Evolutionary conservation across 129 eudicot genomes (phyloP).

Genomic region (Cynara cardunculus): DNA sequence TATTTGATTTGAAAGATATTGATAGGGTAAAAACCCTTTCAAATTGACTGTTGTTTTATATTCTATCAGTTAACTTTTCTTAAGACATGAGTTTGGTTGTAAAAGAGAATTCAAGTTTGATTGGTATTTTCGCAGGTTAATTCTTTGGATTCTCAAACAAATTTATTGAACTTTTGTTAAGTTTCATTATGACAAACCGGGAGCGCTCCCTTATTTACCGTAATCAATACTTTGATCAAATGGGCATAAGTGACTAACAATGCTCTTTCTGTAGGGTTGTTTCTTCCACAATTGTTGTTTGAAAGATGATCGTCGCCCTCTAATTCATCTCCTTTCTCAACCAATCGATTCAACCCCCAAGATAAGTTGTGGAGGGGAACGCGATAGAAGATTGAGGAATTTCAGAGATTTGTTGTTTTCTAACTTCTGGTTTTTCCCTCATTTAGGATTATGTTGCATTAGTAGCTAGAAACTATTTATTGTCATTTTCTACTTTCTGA

Average conservation of each 20-base stretch:
- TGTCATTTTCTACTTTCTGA: background rate
- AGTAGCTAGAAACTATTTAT: no score
- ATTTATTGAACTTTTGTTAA: background rate
- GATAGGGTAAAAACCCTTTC: no score
- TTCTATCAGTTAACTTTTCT: no score
- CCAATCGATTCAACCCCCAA: background rate
- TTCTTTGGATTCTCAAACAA: background rate
- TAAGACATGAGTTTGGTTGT: no score
- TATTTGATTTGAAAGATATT: no score
- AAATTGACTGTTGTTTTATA: no score
- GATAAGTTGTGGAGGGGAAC: no score
- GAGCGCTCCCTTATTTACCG: background rate
- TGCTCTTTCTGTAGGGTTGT: background rate
- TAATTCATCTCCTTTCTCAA: background rate
- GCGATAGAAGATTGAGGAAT: no score
- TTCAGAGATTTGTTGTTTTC: background rate
- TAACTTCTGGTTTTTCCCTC: background rate
- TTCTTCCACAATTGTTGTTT: background rate
- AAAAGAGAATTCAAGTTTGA: no score
- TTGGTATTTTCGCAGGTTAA: no score
- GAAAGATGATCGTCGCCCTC: background rate
- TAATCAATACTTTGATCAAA: no score
- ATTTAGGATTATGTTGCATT: background rate
- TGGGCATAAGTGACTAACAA: background rate
- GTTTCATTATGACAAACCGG: background rate